Conservation (phyloP, 768 basidiomycete species). For the Panellus pusillus region DNA sequence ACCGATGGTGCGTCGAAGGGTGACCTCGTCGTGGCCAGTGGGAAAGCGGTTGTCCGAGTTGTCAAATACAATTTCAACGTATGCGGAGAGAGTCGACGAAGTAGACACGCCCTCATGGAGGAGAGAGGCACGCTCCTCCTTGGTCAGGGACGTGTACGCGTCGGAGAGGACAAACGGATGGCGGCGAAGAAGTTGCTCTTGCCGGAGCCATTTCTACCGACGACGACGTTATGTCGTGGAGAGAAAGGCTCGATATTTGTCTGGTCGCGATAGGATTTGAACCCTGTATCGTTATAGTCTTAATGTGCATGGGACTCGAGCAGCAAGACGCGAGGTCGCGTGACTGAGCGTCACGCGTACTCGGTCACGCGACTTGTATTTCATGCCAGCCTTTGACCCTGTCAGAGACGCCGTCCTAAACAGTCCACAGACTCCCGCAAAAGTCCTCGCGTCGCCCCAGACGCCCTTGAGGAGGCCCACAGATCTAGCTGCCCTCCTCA, state of each 20-base stretch:
- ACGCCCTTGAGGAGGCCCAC: slow-evolving; percentile 61
- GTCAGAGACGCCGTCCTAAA: slow-evolving; percentile 85
- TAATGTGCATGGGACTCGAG: slow-evolving; percentile 79
- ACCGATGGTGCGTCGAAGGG: slow-evolving; percentile 91
- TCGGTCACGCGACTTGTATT: background rate
- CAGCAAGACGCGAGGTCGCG: background rate
- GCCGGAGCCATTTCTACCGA: slow-evolving; percentile 95
- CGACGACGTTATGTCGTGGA: slow-evolving; percentile 92
- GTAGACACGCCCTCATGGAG: slow-evolving; percentile 91
- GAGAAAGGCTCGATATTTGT: slow-evolving; percentile 95
- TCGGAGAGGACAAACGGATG: slow-evolving; percentile 95
- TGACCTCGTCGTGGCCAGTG: slow-evolving; percentile 83
- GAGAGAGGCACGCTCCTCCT: slow-evolving; percentile 90
- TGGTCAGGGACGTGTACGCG: slow-evolving; percentile 93
- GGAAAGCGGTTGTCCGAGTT: slow-evolving; percentile 94
- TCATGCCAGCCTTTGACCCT: slow-evolving; percentile 80
- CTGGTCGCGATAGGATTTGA: slow-evolving; percentile 97
- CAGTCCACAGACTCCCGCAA: slow-evolving; percentile 59
- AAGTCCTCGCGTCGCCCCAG: slow-evolving; percentile 27
- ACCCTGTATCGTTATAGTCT: slow-evolving; percentile 92
- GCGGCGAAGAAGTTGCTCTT: slow-evolving; percentile 99
- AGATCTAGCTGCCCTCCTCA: slow-evolving; percentile 75
- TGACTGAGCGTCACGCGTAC: background rate
- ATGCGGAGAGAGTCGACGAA: slow-evolving; percentile 88
- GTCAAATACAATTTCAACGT: slow-evolving; percentile 94